Percentiles rank a stretch among this genome's conserved stretches.
phyloP scores from a whole-genome alignment of 176 grass and related monocot genomes.

The Oryza glumipatula region DNA sequence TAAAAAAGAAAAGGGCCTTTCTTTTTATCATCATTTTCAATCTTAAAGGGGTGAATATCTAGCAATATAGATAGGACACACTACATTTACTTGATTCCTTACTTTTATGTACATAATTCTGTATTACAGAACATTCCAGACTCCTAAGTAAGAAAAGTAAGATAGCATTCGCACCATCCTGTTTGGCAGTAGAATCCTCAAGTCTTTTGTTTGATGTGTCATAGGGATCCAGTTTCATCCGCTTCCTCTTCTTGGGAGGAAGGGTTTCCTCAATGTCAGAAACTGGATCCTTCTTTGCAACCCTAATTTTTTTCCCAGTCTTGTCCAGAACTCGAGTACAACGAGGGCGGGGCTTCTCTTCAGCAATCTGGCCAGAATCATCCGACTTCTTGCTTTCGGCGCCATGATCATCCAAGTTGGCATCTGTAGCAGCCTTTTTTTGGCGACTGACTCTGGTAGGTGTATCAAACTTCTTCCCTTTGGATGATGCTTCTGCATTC shows the following conservation, averaged over 20 bases:
- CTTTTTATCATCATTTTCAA: not conserved
- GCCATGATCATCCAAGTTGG: conserved; percentile 37
- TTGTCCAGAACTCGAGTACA: conserved; percentile 65
- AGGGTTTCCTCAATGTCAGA: conserved; percentile 47
- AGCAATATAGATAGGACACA: not conserved
- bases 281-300: conserved; percentile 56
- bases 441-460: conserved; percentile 11
- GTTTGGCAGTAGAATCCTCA: conserved; percentile 59
- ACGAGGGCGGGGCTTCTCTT: conserved; percentile 50
- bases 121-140: not conserved
- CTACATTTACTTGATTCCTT: conserved; percentile 5
- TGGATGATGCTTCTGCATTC: not conserved
- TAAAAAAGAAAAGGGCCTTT: not conserved
- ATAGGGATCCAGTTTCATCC: conserved; percentile 83
- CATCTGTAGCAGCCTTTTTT: conserved; percentile 16
- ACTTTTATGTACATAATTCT: not conserved
- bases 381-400: conserved; percentile 40
- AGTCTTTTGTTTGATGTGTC: conserved; percentile 91
- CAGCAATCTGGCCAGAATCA: conserved; percentile 31
- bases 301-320: conserved; percentile 79
- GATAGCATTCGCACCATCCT: conserved; percentile 44
- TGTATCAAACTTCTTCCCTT: conserved; percentile 44
- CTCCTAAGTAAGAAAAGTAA: not conserved
- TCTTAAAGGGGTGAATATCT: not conserved
- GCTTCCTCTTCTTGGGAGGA: conserved; percentile 71